Base-by-base conservation (phyloP, 129 eudicot genomes). In the Oenanthe sinensis region DNA sequence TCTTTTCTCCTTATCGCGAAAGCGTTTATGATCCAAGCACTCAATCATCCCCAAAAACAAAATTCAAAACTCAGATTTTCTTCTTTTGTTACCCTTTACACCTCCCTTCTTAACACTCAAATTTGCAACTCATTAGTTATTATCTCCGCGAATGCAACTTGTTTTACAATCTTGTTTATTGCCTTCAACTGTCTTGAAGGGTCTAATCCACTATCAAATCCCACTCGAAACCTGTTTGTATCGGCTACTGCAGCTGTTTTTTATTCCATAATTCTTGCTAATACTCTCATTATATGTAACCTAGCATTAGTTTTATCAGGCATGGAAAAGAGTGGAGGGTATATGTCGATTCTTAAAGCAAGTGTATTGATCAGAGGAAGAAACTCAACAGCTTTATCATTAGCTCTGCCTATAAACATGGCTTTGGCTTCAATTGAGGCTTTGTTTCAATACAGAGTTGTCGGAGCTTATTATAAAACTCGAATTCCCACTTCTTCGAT, bases 71-170 rank as follows among this genome's bases (percentile, higher is more conserved):
- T 45, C 36, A 45, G 5, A 15, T 46, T 79, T 55, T 74, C 81
- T 7, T 83, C 85, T 6, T 71, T 84, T 63, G 8, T 78, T 48
- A 50, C 85, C 36, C 82, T 82, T 67, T 84, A 81, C 83, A 80
- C 12, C 22, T 86, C 91, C 55, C 90, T 95, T 65, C 69, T 88
- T 49, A 30, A 75, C 70, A 95, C 98, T 40, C 98, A 95, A 68
- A 60, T 91, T 4, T 90, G 96, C 90, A 95, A 90, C 86, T 75
- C 82, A 2, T 11, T 91, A 11, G 8, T 90, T 71, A 83, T 95
- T 80, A 71, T 95, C 30, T 87, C 94, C 0, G 97, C 97, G 8
- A 91, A 90, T 17, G 96, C 97, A 20, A 88, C 96, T 9, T 90
- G 90, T 65, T 90, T 91, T 79, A 79, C 88, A 77, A 44, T 90